These are phyloP conservation scores for Phoenix roebelenii DNA, from an alignment of 176 grass and related monocot genomes.

Conservation along the genomic window DNA sequence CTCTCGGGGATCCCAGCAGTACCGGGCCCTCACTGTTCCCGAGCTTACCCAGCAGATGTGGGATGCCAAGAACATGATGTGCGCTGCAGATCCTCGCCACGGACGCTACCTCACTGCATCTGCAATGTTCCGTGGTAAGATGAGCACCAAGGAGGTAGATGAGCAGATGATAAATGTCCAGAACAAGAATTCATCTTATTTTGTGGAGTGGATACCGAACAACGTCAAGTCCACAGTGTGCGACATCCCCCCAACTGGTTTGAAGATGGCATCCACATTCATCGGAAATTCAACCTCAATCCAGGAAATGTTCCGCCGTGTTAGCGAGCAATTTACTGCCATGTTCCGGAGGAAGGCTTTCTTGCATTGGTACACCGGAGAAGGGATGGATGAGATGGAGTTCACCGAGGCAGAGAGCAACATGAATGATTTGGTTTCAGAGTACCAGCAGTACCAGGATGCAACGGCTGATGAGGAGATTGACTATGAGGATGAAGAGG, in stretches of 20 bases:
- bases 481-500: no score
- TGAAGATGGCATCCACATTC: no score
- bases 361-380: no score
- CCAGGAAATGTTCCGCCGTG: no score
- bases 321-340: no score
- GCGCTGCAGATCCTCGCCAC: conserved; percentile 48
- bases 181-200: conserved; percentile 81
- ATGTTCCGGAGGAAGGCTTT: no score
- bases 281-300: no score
- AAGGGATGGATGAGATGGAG: no score
- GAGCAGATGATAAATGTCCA: conserved; percentile 79
- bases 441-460: no score
- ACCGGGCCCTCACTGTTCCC: conserved; percentile 52
- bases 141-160: conserved; percentile 87
- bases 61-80: conserved; percentile 89
- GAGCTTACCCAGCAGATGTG: conserved; percentile 83
- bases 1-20: conserved; percentile 65
- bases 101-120: conserved; percentile 68
- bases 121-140: conserved; percentile 77
- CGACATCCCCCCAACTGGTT: conserved; percentile 29
- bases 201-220: conserved; percentile 71
- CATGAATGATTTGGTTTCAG: no score
- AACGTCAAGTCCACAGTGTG: conserved; percentile 75
- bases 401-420: no score
- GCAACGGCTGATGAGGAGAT: no score